These are phyloP conservation scores for Venturia carpophila DNA, from an alignment of 2,329 filamentous ascomycete species.

Conservation along the genomic window DNA sequence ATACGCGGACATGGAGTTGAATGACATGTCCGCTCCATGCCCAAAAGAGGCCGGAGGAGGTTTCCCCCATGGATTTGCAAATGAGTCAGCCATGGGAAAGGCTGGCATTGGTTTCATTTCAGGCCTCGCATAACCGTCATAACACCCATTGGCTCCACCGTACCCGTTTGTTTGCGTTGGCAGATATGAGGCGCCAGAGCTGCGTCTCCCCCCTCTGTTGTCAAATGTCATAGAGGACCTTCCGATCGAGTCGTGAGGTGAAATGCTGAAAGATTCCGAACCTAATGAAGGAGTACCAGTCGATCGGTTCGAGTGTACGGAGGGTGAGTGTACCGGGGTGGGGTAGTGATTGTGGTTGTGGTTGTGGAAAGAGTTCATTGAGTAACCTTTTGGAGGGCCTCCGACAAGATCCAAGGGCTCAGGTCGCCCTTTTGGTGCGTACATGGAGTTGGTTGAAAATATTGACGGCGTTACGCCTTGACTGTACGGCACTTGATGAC, in stretches of 20 bases:
- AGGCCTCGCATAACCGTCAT: constrained; percentile 4
- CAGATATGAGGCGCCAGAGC: constrained; percentile 1
- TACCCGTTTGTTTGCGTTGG: constrained; percentile 11
- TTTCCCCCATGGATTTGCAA: too few relatives aligned
- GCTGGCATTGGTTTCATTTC: not conserved
- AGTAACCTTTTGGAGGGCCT: not conserved
- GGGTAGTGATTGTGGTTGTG: not conserved
- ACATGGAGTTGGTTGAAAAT: not conserved
- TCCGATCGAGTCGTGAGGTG: not conserved
- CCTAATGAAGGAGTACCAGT: constrained; percentile 10
- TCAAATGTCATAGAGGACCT: not conserved
- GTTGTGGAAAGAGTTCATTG: not conserved
- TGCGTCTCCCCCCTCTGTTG: constrained; percentile 9
- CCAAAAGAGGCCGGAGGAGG: not conserved
- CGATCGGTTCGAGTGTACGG: constrained; percentile 7
- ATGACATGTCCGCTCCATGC: not conserved
- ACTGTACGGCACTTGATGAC: not conserved
- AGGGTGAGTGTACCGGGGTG: constrained; percentile 15
- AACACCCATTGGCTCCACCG: not conserved
- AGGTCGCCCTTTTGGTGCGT: not conserved
- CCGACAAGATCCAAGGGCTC: not conserved
- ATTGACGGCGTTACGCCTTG: not conserved
- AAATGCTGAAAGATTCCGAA: not conserved
- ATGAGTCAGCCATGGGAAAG: not conserved
- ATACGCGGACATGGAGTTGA: not conserved